These are phyloP conservation scores for Volvariella surrecta DNA, from an alignment of 1,284 basidiomycete species.

Conservation along the genomic window DNA sequence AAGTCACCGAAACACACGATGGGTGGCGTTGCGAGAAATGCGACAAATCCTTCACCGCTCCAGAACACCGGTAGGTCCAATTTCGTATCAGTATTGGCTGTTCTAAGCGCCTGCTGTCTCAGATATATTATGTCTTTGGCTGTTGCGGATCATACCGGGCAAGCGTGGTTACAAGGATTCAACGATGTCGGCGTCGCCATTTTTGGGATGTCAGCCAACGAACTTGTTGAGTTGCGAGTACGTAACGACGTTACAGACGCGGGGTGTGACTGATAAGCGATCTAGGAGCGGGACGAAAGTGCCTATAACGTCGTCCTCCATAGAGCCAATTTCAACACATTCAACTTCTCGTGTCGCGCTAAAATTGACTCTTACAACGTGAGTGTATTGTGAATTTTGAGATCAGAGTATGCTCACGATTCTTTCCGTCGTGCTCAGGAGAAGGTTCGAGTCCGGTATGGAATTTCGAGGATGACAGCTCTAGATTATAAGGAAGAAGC, in stretches of 20 bases:
- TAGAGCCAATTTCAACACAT: constrained; percentile 62
- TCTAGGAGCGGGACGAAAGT: constrained; percentile 56
- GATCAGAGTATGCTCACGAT: constrained; percentile 1
- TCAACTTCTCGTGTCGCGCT: constrained; percentile 82
- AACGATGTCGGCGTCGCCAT: constrained; percentile 83
- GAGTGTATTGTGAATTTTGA: constrained; percentile 19
- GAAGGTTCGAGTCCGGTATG: constrained; percentile 72
- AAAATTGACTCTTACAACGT: constrained; percentile 86
- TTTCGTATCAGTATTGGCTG: not conserved
- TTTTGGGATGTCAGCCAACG: constrained; percentile 77
- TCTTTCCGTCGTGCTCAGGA: constrained; percentile 39
- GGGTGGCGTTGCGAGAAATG: constrained; percentile 96
- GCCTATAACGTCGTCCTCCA: constrained; percentile 59
- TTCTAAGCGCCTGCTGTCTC: constrained; percentile 5
- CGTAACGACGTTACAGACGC: constrained; percentile 10
- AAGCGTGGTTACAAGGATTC: constrained; percentile 93
- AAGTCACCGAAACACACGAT: constrained; percentile 65
- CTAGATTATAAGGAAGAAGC: constrained; percentile 72
- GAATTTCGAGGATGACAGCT: constrained; percentile 59
- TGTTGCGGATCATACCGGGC: constrained; percentile 82
- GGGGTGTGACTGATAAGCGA: not conserved
- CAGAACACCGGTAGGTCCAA: constrained; percentile 70
- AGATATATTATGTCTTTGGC: constrained; percentile 91
- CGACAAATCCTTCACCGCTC: constrained; percentile 61
- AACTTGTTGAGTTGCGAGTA: constrained; percentile 70